Evolutionary conservation across 805 yeast species (phyloP).

Genomic region (Yarrowia sp.): DNA sequence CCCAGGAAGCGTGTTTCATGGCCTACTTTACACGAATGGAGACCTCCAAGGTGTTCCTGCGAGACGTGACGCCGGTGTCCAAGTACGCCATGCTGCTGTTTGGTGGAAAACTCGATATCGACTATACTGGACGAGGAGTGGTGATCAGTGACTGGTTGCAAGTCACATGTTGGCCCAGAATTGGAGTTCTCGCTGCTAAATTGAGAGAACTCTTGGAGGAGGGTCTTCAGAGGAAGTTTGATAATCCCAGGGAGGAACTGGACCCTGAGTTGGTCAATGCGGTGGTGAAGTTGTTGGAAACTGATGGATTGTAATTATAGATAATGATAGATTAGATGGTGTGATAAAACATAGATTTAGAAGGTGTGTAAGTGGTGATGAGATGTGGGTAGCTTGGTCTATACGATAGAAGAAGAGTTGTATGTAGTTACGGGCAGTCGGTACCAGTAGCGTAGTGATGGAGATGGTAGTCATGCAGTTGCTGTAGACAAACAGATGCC

Average conservation of each 20-base stretch:
- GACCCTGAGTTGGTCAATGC: slow-evolving; percentile 38
- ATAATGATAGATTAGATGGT: neutral
- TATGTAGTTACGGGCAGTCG: no score
- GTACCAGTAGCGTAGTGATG: no score
- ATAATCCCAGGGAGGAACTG: slow-evolving; percentile 53
- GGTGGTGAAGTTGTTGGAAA: slow-evolving; percentile 20
- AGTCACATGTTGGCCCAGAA: slow-evolving; percentile 89
- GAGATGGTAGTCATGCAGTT: no score
- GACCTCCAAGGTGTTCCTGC: slow-evolving; percentile 71
- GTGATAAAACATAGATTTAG: neutral
- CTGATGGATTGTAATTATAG: slow-evolving; percentile 18
- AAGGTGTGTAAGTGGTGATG: neutral
- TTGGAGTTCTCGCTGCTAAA: slow-evolving; percentile 82
- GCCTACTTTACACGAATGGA: slow-evolving; percentile 64
- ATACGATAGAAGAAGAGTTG: no score
- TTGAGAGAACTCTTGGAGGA: slow-evolving; percentile 70
- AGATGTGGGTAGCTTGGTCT: no score
- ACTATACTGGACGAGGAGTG: slow-evolving; percentile 75
- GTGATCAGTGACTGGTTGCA: slow-evolving; percentile 90
- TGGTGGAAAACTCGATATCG: slow-evolving; percentile 62
- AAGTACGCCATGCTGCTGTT: slow-evolving; percentile 76
- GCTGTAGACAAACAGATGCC: no score
- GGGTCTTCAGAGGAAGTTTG: slow-evolving; percentile 68
- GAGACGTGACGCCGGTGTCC: slow-evolving; percentile 81
- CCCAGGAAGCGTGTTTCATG: slow-evolving; percentile 56